Conservation (phyloP, 139 green algal genomes). For the Eudorina sp. region DNA sequence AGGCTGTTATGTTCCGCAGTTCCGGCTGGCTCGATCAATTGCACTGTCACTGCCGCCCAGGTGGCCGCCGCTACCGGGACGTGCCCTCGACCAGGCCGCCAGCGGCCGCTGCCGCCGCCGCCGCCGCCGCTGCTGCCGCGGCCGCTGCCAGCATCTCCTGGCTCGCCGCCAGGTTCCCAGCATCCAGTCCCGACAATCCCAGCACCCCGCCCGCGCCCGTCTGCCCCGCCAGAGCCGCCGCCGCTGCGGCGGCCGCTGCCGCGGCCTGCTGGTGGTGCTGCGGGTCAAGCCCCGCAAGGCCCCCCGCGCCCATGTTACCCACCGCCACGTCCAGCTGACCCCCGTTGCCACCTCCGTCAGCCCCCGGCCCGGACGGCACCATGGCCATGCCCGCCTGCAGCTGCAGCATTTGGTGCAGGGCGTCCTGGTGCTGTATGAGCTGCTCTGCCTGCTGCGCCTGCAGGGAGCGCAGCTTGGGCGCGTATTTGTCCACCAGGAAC, state of each 20-base stretch:
- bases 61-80: not conserved
- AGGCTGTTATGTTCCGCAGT: too few species aligned
- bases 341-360: not conserved
- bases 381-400: constrained; percentile 31
- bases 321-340: not conserved
- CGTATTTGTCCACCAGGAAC: constrained; percentile 36
- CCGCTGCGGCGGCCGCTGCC: constrained; percentile 8
- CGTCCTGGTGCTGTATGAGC: constrained; percentile 13
- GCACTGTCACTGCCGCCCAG: too few species aligned
- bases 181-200: not conserved
- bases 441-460: constrained; percentile 20
- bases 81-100: not conserved
- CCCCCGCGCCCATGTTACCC: not conserved
- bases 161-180: not conserved
- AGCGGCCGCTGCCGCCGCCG: constrained; percentile 8
- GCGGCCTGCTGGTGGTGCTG: constrained; percentile 22
- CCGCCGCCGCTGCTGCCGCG: not conserved
- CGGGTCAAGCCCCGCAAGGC: not conserved
- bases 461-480: constrained; percentile 27
- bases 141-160: constrained; percentile 19
- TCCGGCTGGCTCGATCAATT: too few species aligned
- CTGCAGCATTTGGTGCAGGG: constrained; percentile 9
- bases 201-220: not conserved
- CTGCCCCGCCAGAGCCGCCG: constrained; percentile 18
- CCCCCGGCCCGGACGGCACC: not conserved